Conservation (phyloP, 2,329 filamentous ascomycete genomes). For the Fusarium sp. region DNA sequence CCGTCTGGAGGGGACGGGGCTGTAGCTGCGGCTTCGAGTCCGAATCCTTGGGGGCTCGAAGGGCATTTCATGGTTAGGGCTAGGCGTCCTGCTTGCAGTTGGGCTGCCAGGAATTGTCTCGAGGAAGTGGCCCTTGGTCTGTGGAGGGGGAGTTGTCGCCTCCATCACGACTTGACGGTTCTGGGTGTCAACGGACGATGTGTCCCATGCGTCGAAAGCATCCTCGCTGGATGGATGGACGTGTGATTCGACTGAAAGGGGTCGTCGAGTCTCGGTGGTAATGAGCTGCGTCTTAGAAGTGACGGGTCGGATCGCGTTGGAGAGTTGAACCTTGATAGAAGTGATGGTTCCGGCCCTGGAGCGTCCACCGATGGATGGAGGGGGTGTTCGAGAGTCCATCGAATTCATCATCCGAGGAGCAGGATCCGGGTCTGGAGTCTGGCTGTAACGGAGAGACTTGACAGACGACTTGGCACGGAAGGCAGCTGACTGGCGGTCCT, state of each 20-base stretch:
- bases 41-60: slow-evolving; percentile 60
- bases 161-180: slow-evolving; percentile 68
- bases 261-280: slow-evolving; percentile 54
- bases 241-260: slow-evolving; percentile 61
- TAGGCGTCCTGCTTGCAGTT: slow-evolving; percentile 71
- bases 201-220: slow-evolving; percentile 81
- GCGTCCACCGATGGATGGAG: slow-evolving; percentile 52
- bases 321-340: slow-evolving; percentile 53
- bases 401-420: slow-evolving; percentile 47
- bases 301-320: slow-evolving; percentile 62
- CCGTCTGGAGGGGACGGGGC: slow-evolving; percentile 52
- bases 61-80: slow-evolving; percentile 70
- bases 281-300: slow-evolving; percentile 68
- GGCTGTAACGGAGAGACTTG: slow-evolving; percentile 65
- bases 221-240: slow-evolving; percentile 60
- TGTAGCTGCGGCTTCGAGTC: slow-evolving; percentile 63
- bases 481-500: slow-evolving; percentile 33
- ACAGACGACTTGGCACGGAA: slow-evolving; percentile 47
- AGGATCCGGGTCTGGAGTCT: slow-evolving; percentile 51
- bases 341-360: slow-evolving; percentile 38
- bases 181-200: slow-evolving; percentile 72
- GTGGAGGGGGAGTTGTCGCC: slow-evolving; percentile 56
- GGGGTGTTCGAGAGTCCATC: slow-evolving; percentile 53
- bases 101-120: slow-evolving; percentile 79
- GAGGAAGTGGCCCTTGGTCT: slow-evolving; percentile 63